phyloP scores from a whole-genome alignment of 768 basidiomycete genomes.

The Rhizopogon vulgaris region DNA sequence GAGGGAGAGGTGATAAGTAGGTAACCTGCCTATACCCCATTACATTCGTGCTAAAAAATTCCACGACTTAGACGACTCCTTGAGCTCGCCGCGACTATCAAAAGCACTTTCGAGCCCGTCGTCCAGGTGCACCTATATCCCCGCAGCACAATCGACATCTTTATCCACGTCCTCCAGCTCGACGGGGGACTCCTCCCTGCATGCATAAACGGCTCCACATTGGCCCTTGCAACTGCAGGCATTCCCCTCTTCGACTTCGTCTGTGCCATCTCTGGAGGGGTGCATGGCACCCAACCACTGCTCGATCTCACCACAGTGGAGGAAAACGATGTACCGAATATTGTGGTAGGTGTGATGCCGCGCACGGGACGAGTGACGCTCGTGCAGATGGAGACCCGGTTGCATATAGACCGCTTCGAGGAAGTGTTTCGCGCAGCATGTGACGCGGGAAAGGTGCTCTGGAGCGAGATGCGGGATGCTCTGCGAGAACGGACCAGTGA shows the following conservation, averaged over 20 bases:
- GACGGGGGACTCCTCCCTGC: conserved; percentile 90
- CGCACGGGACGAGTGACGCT: conserved; percentile 80
- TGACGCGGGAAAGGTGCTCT: conserved; percentile 72
- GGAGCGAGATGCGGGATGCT: conserved; percentile 76
- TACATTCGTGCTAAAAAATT: conserved; percentile 2
- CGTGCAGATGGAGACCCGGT: conserved; percentile 89
- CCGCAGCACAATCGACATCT: conserved; percentile 90
- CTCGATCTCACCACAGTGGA: conserved; percentile 87
- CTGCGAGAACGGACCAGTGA: conserved; percentile 56
- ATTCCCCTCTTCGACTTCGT: conserved; percentile 89
- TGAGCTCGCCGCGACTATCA: conserved; percentile 82
- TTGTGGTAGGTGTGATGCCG: conserved; percentile 89
- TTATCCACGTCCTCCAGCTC: conserved; percentile 87
- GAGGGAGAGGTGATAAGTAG: conserved; percentile 84
- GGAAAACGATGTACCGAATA: conserved; percentile 83
- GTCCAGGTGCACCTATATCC: conserved; percentile 89
- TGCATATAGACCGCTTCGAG: conserved; percentile 89
- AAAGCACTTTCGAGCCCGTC: conserved; percentile 94
- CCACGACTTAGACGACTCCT: conserved; percentile 59
- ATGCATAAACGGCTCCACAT: conserved; percentile 90
- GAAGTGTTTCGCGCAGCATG: conserved; percentile 78
- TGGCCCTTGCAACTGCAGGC: conserved; percentile 86
- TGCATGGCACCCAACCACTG: conserved; percentile 74
- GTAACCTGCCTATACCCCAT: neutral
- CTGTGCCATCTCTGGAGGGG: conserved; percentile 83